These are phyloP conservation scores for Oemleria cerasiformis DNA, from an alignment of 306 rosid genomes.

Conservation along the genomic window DNA sequence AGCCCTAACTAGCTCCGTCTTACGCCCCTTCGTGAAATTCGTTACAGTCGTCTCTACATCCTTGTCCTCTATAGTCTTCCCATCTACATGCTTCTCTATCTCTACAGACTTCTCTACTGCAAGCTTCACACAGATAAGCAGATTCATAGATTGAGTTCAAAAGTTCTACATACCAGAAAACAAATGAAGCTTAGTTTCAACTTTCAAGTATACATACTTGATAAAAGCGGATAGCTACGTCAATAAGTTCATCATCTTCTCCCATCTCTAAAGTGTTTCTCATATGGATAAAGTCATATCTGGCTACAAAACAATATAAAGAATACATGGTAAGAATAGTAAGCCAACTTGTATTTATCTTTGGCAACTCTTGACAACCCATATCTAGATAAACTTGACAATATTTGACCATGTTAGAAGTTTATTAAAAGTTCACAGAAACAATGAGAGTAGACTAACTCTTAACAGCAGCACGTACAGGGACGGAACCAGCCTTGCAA, in stretches of 20 bases:
- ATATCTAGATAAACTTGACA: neutral
- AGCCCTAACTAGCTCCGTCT: conserved; percentile 63
- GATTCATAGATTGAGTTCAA: conserved; percentile 15
- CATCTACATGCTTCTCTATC: too few relatives aligned
- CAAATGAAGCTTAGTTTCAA: conserved; percentile 1
- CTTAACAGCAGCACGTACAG: too few relatives aligned
- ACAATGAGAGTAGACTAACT: neutral
- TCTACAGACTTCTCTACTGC: conserved; percentile 39
- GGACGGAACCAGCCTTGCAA: too few relatives aligned
- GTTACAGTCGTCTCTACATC: neutral
- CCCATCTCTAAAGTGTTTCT: conserved; percentile 44
- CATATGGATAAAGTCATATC: conserved; percentile 35
- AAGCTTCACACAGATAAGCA: conserved; percentile 44
- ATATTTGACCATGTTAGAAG: neutral
- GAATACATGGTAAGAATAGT: neutral
- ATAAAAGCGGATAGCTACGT: conserved; percentile 45
- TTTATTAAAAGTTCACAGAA: neutral
- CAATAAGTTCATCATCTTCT: conserved; percentile 33
- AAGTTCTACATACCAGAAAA: neutral
- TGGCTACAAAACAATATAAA: conserved; percentile 28
- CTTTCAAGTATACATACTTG: conserved; percentile 31
- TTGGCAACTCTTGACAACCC: too few relatives aligned
- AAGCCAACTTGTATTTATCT: neutral
- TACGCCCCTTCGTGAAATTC: conserved; percentile 77
- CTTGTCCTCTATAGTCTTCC: too few relatives aligned